Evolutionary conservation across 805 yeast species (phyloP).

Genomic region (Jamesozyma piceae): DNA sequence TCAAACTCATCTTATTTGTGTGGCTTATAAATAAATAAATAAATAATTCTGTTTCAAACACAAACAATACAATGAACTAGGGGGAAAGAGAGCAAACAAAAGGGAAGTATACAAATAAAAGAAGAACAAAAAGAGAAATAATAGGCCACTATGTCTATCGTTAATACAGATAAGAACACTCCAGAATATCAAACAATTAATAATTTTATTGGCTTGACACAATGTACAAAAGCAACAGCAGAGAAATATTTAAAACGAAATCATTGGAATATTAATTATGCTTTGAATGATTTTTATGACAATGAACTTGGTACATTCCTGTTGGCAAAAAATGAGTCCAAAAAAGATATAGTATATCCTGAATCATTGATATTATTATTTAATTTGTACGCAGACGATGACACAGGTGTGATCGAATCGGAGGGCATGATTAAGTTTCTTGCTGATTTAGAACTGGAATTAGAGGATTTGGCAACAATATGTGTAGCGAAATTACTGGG

Average conservation of each 20-base stretch:
- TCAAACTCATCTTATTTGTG: background rate
- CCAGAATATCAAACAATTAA: slow-evolving; percentile 2
- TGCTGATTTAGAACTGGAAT: slow-evolving; percentile 54
- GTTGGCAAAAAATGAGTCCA: background rate
- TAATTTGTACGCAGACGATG: slow-evolving; percentile 15
- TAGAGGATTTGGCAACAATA: slow-evolving; percentile 67
- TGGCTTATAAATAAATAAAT: background rate
- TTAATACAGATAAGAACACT: background rate
- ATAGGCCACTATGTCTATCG: background rate
- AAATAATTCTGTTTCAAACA: background rate
- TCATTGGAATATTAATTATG: slow-evolving; percentile 24
- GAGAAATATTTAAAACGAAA: slow-evolving; percentile 18
- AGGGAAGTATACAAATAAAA: background rate
- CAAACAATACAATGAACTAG: background rate
- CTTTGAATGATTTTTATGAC: slow-evolving; percentile 28
- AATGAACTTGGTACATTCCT: slow-evolving; percentile 18
- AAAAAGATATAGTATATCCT: slow-evolving; percentile 9
- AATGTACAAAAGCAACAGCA: slow-evolving; percentile 15
- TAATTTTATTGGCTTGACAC: slow-evolving; percentile 20
- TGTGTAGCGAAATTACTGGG: slow-evolving; percentile 61
- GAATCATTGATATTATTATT: slow-evolving; percentile 13
- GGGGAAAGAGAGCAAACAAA: background rate
- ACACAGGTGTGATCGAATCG: slow-evolving; percentile 44
- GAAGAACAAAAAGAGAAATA: background rate
- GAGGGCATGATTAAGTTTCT: slow-evolving; percentile 71